A percentile compares a stretch with the other conserved stretches of the same genome.
These are phyloP conservation scores for Candida parachauliodes DNA, from an alignment of 805 yeast species.

Conservation along the genomic window DNA sequence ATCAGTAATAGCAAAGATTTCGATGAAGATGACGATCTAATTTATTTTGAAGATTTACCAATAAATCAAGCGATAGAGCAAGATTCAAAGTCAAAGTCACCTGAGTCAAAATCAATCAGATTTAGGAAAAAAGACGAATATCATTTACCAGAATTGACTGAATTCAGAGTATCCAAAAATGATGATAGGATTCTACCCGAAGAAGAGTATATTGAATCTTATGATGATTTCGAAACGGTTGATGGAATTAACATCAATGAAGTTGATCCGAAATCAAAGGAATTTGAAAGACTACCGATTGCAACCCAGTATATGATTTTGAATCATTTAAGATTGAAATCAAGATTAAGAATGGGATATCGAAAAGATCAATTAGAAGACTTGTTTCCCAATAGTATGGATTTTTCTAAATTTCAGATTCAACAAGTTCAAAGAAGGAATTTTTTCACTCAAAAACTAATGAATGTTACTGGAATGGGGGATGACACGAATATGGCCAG, in stretches of 20 bases:
- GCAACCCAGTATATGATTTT: conserved; percentile 85
- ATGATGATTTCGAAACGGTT: conserved; percentile 53
- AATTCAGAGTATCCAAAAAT: conserved; percentile 45
- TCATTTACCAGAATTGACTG: conserved; percentile 71
- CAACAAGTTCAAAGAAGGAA: conserved; percentile 90
- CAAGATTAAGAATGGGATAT: conserved; percentile 93
- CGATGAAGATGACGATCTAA: conserved; percentile 13
- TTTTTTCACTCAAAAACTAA: conserved; percentile 79
- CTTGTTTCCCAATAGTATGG: conserved; percentile 80
- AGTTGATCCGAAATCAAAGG: conserved; percentile 80
- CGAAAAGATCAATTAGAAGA: conserved; percentile 81
- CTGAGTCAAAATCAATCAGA: conserved; percentile 5
- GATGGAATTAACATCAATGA: conserved; percentile 67
- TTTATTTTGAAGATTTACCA: conserved; percentile 18
- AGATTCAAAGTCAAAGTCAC: conserved; percentile 3
- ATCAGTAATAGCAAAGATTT: conserved; percentile 4
- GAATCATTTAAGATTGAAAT: conserved; percentile 75
- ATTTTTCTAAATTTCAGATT: conserved; percentile 89
- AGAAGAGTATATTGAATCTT: conserved; percentile 62
- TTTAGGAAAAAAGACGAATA: conserved; percentile 74
- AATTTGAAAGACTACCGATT: conserved; percentile 72
- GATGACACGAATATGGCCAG: conserved; percentile 46
- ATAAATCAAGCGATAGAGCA: conserved; percentile 8
- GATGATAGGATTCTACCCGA: conserved; percentile 77
- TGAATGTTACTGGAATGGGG: conserved; percentile 81